A percentile compares a stretch with the other conserved stretches of the same genome.
Evolutionary conservation across 2,329 filamentous ascomycete genomes (phyloP).

Genomic region (Penicillium sp.): DNA sequence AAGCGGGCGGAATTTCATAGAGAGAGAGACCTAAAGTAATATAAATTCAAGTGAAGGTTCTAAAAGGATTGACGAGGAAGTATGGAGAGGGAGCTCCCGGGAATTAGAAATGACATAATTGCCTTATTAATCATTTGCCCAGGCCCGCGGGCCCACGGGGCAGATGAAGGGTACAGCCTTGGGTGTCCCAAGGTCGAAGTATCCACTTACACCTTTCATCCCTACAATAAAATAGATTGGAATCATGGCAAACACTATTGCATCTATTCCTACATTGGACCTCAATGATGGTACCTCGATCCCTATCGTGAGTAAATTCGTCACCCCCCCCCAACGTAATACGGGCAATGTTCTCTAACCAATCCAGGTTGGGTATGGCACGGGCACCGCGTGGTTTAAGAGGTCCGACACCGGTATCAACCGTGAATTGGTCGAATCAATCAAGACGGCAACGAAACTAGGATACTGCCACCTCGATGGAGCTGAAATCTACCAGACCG

Average conservation of each 20-base stretch:
- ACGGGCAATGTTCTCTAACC: slow-evolving; percentile 1
- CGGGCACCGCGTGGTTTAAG: slow-evolving; percentile 66
- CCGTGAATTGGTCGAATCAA: slow-evolving; percentile 52
- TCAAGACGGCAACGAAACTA: slow-evolving; percentile 57
- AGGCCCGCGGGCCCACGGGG: not conserved
- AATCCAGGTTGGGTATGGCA: slow-evolving; percentile 58
- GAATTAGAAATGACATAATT: slow-evolving; percentile 20
- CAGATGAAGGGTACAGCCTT: not conserved
- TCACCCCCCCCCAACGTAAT: not conserved
- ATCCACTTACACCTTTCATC: not conserved
- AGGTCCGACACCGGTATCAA: slow-evolving; percentile 49
- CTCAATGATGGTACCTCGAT: slow-evolving; percentile 57
- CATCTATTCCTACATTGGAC: slow-evolving; percentile 47
- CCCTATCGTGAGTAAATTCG: slow-evolving; percentile 49
- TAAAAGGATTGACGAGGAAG: not conserved
- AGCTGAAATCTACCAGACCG: slow-evolving; percentile 56
- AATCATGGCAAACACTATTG: slow-evolving; percentile 9
- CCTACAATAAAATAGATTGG: not conserved
- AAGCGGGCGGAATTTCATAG: slow-evolving; percentile 8
- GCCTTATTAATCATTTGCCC: slow-evolving; percentile 16
- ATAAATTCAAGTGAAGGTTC: not conserved
- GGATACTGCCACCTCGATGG: slow-evolving; percentile 64
- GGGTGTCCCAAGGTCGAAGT: not conserved
- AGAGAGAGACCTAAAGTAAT: not conserved
- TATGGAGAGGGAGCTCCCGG: not conserved